These are phyloP conservation scores for Amanita pseudoporphyria DNA, from an alignment of 768 basidiomycete species.

Conservation along the genomic window DNA sequence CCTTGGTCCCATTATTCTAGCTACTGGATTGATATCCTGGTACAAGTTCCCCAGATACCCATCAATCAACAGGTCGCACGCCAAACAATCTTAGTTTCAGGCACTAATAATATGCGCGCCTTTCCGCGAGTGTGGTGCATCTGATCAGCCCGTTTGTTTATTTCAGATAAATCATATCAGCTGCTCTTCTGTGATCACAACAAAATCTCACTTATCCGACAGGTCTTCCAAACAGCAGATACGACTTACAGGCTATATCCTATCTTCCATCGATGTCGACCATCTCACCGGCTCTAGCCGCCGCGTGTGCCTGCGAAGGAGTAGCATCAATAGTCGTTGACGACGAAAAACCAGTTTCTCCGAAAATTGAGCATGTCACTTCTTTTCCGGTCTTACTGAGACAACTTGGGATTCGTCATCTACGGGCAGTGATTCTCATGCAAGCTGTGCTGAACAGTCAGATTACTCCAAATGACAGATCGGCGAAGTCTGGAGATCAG, in stretches of 20 bases:
- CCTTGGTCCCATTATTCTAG: too few relatives aligned
- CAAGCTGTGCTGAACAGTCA: not conserved
- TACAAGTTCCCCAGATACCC: not conserved
- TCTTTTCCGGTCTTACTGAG: not conserved
- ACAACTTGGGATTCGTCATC: not conserved
- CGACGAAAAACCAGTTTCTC: not conserved
- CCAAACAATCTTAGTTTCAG: not conserved
- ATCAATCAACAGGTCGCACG: conserved; percentile 1
- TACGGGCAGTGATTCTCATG: not conserved
- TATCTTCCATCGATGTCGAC: not conserved
- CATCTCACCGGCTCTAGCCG: not conserved
- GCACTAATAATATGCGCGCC: not conserved
- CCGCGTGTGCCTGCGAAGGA: not conserved
- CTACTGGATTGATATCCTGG: too few relatives aligned
- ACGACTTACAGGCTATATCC: too few relatives aligned
- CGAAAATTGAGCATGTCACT: not conserved
- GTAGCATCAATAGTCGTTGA: not conserved
- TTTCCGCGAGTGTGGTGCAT: too few relatives aligned
- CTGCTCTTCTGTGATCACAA: not conserved
- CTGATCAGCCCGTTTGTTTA: too few relatives aligned
- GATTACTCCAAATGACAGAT: not conserved
- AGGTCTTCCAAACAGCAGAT: too few relatives aligned
- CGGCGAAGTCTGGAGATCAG: not conserved
- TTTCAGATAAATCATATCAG: not conserved
- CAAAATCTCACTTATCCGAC: too few relatives aligned